These are phyloP conservation scores for Tricholoma sp. DNA, from an alignment of 768 basidiomycete genomes.

Conservation along the genomic window DNA sequence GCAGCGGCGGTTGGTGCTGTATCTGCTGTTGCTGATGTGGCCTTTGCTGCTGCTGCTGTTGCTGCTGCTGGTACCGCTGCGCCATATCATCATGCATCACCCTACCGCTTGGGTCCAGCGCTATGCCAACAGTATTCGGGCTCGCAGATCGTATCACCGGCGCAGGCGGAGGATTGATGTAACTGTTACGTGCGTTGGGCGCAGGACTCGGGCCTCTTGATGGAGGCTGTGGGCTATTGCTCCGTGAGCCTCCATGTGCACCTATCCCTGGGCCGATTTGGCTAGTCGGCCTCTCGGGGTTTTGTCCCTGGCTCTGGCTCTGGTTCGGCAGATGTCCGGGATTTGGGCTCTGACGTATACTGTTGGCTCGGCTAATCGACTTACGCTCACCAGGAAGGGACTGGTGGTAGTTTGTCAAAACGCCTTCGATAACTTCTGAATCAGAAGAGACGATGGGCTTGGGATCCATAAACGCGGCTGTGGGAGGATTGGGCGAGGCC, in stretches of 20 bases:
- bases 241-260: constrained; percentile 55
- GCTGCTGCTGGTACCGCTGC: constrained; percentile 44
- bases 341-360: constrained; percentile 26
- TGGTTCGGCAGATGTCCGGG: constrained; percentile 10
- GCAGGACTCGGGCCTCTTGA: constrained; percentile 55
- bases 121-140: constrained; percentile 78
- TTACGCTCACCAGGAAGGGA: constrained; percentile 82
- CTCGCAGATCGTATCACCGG: constrained; percentile 54
- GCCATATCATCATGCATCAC: constrained; percentile 82
- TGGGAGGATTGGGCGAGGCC: constrained; percentile 66
- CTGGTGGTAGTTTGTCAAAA: constrained; percentile 73
- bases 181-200: constrained; percentile 30
- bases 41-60: constrained; percentile 19
- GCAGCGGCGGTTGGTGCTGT: constrained; percentile 18
- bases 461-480: constrained; percentile 73
- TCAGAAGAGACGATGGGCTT: constrained; percentile 39
- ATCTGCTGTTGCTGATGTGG: constrained; percentile 23
- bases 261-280: constrained; percentile 77
- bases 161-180: constrained; percentile 35
- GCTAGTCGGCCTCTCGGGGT: constrained; percentile 48
- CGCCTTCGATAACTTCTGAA: constrained; percentile 62
- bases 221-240: constrained; percentile 56
- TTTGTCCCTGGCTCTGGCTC: constrained; percentile 26
- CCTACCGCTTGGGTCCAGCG: constrained; percentile 72
- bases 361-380: constrained; percentile 51